Evolutionary conservation across 805 yeast genomes (phyloP).

Genomic region (Clavispora carvajalis): DNA sequence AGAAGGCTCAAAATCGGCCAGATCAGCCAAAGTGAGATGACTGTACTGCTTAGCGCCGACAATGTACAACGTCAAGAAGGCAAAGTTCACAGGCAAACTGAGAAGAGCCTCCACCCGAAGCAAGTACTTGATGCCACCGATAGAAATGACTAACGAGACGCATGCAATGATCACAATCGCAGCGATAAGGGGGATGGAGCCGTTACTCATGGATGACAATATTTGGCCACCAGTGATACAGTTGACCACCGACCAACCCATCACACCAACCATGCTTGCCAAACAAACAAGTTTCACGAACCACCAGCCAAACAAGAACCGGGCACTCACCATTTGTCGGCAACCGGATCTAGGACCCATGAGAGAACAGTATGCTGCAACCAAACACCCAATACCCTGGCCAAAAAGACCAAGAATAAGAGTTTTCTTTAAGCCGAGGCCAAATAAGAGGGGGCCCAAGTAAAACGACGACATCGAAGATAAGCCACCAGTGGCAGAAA

Average conservation of each 20-base stretch:
- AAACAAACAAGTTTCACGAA: constrained; percentile 71
- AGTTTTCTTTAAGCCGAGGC: constrained; percentile 61
- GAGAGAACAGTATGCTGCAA: constrained; percentile 78
- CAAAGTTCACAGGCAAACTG: constrained; percentile 62
- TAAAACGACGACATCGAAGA: constrained; percentile 84
- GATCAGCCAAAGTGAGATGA: constrained; percentile 22
- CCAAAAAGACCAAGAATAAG: constrained; percentile 60
- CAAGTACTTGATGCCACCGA: constrained; percentile 74
- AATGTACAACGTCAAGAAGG: constrained; percentile 65
- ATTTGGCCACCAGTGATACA: constrained; percentile 87
- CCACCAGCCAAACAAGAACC: constrained; percentile 83
- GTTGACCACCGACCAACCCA: constrained; percentile 95
- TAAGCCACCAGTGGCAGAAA: constrained; percentile 82
- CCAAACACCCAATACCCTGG: constrained; percentile 59
- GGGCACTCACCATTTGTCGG: constrained; percentile 79
- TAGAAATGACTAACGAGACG: constrained; percentile 59
- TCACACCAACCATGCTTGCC: constrained; percentile 65
- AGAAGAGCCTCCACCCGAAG: constrained; percentile 62
- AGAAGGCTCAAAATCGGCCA: constrained; percentile 8
- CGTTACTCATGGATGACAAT: constrained; percentile 58
- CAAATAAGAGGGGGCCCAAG: constrained; percentile 68
- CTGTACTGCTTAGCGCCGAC: constrained; percentile 46
- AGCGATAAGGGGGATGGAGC: constrained; percentile 60
- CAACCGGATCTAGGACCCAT: constrained; percentile 92
- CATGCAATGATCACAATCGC: constrained; percentile 71